phyloP scores from a whole-genome alignment of 2,329 filamentous ascomycete species.

The Phoma herbarum region DNA sequence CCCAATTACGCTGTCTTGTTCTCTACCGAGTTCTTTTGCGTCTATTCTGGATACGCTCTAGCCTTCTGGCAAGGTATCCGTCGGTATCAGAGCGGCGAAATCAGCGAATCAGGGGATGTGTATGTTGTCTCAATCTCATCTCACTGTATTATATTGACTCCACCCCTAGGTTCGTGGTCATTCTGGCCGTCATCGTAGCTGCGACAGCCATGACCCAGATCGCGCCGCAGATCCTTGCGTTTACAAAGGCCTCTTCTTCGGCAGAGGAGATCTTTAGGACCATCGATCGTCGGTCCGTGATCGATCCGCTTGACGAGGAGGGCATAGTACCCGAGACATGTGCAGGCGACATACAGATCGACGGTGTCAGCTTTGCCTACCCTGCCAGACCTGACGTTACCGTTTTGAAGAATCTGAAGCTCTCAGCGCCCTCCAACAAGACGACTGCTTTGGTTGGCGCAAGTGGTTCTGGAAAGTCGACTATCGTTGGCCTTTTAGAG shows the following conservation, averaged over 20 bases:
- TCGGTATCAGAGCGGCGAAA: conserved; percentile 65
- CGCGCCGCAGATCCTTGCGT: conserved; percentile 58
- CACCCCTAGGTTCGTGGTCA: conserved; percentile 20
- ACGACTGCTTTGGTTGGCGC: conserved; percentile 92
- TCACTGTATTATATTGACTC: too few species aligned
- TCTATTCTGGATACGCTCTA: conserved; percentile 52
- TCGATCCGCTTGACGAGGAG: conserved; percentile 63
- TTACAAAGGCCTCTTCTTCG: conserved; percentile 43
- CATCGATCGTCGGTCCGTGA: conserved; percentile 80
- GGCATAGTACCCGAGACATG: conserved; percentile 36
- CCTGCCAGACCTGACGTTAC: conserved; percentile 88
- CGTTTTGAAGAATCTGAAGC: conserved; percentile 82
- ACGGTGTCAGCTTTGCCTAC: conserved; percentile 88
- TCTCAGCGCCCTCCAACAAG: conserved; percentile 85
- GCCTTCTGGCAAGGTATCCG: conserved; percentile 58
- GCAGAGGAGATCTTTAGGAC: conserved; percentile 53
- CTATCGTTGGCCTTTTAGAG: conserved; percentile 83
- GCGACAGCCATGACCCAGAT: conserved; percentile 81
- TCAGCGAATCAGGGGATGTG: too few species aligned
- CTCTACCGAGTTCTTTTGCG: too few species aligned
- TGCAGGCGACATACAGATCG: conserved; percentile 71
- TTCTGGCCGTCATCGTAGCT: conserved; percentile 47
- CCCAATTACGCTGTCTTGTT: too few species aligned
- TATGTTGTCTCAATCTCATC: too few species aligned
- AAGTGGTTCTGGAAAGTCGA: conserved; percentile 93